Evolutionary conservation across 768 basidiomycete genomes (phyloP).

Genomic region (Naganishia vishniacii): DNA sequence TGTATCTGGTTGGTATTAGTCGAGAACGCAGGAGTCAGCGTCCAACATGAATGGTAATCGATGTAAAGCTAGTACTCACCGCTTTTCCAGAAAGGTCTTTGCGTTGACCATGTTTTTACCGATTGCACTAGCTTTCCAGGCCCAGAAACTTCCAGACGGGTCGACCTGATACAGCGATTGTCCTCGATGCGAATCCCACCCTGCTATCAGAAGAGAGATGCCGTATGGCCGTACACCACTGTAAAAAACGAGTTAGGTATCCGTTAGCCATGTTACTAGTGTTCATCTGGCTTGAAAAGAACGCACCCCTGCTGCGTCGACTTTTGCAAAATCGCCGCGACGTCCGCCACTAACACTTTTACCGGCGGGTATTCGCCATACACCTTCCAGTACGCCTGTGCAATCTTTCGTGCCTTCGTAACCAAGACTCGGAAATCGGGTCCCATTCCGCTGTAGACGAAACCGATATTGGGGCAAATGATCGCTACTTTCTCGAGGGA

Average conservation of each 20-base stretch:
- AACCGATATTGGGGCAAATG: constrained; percentile 97
- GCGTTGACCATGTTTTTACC: constrained; percentile 99
- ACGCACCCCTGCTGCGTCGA: constrained; percentile 96
- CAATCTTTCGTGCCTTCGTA: constrained; percentile 89
- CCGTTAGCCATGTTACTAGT: neutral
- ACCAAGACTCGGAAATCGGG: constrained; percentile 96
- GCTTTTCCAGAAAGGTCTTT: constrained; percentile 98
- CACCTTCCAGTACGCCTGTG: constrained; percentile 98
- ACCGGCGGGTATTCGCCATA: constrained; percentile 98
- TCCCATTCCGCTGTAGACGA: constrained; percentile 99
- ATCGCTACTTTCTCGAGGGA: constrained; percentile 96
- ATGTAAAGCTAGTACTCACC: constrained; percentile 53
- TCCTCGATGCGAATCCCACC: constrained; percentile 91
- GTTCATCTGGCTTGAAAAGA: neutral
- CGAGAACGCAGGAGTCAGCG: neutral
- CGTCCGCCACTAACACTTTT: constrained; percentile 89
- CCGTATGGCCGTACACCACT: constrained; percentile 99
- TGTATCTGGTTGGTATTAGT: constrained; percentile 65
- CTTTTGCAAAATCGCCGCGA: constrained; percentile 97
- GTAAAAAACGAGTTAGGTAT: constrained; percentile 30
- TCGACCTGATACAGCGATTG: constrained; percentile 98
- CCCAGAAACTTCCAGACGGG: constrained; percentile 98
- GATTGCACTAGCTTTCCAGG: constrained; percentile 99
- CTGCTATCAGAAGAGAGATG: constrained; percentile 91
- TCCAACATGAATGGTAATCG: constrained; percentile 17